Conservation (phyloP, 1,139 yeast genomes). For the Spathaspora sp. region DNA sequence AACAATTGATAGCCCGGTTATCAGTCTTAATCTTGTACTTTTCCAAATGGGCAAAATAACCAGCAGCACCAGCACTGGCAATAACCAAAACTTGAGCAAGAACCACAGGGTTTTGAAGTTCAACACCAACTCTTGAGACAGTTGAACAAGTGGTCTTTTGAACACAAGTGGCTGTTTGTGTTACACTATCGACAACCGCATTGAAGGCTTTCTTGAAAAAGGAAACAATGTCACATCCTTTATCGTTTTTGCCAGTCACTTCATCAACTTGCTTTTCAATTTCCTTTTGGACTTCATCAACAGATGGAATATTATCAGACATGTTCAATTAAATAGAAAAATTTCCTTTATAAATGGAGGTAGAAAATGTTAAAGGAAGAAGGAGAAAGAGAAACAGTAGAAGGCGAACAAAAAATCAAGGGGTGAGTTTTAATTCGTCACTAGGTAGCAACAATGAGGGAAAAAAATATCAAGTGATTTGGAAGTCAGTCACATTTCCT, state of each 20-base stretch:
- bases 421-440: conserved; percentile 1
- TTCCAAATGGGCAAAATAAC: conserved; percentile 52
- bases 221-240: neutral
- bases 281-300: conserved; percentile 22
- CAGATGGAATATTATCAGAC: conserved; percentile 22
- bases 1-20: conserved; percentile 47
- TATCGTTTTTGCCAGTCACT: conserved; percentile 3
- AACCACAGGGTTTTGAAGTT: conserved; percentile 64
- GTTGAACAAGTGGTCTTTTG: conserved; percentile 12
- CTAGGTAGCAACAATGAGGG: neutral
- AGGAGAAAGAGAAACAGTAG: neutral
- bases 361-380: neutral
- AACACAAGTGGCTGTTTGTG: conserved; percentile 12
- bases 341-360: neutral
- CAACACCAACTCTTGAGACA: conserved; percentile 23
- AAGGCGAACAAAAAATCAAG: neutral
- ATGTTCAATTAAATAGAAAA: conserved; percentile 1
- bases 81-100: conserved; percentile 53
- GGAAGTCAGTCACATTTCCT: neutral
- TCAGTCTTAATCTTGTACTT: conserved; percentile 50
- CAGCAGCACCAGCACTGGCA: conserved; percentile 49
- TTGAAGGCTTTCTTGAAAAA: neutral
- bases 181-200: conserved; percentile 10
- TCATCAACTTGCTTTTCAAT: conserved; percentile 19
- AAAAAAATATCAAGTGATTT: neutral